Base-by-base conservation (phyloP, 1,139 yeast species). In the Taphrina populina region DNA sequence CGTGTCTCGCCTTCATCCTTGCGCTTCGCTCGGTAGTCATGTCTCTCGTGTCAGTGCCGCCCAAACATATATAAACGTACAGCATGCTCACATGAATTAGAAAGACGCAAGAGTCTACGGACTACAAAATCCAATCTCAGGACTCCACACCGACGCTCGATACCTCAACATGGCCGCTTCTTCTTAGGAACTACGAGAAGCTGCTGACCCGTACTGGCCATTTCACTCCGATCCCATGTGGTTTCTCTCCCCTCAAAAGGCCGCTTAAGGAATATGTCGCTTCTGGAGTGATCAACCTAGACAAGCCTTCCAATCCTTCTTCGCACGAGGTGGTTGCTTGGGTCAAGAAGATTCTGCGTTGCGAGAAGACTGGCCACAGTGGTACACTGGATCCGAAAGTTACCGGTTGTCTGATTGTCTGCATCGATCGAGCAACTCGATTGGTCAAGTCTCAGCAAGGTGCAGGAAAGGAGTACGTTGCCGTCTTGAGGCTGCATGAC, bases 381-480 rank as follows among this genome's bases (percentile, higher is more conserved):
- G 98, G 98, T 76, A 92, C 98, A 62, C 80, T 92, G 71, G 98
- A 92, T 78, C 98, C 98, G 63, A 92, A 92, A 74, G 98, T 92
- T 67, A 92, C 98, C 58, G 95, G 95, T 63, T 92, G 98, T 78
- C 79, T 92, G 71, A 92, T 92, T 72, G 98, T 92, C 61, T 92
- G 98, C 80, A 80, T 92, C 65, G 98, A 92, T 73, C 83, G 96
- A 71, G 98, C 98, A 61, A 92, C 98, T 59, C 84, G 98, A 75
- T 79, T 92, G 70, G 98, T 92, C 65, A 92, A 92, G 75, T 87
- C 96, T 59, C 98, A 92, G 76, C 98, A 92, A 74, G 97, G 98
- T 75, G 98, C 98, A 54, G 98, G 98, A 79, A 92, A 92, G 73
- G 98, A 92, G 81, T 92, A 92, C 75, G 98, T 92, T 59, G 92